These are phyloP conservation scores for Mycotypha africana DNA, from an alignment of 371 early-diverging fungal species.

Conservation along the genomic window DNA sequence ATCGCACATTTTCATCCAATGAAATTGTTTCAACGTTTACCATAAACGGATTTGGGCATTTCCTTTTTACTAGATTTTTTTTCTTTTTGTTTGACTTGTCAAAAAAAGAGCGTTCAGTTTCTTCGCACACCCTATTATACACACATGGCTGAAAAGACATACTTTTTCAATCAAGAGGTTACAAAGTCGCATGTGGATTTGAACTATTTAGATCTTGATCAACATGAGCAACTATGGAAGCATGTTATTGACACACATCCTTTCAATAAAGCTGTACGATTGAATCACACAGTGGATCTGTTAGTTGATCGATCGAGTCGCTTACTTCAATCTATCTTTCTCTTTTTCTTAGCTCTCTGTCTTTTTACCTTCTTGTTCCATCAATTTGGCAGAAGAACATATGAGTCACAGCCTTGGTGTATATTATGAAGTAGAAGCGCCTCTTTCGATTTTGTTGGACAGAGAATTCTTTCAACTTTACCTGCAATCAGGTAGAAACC, in stretches of 20 bases:
- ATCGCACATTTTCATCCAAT: too few relatives aligned
- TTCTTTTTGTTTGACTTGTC: too few relatives aligned
- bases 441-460: slow-evolving; percentile 29
- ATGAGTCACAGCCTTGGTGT: slow-evolving; percentile 10
- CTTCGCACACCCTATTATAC: neutral
- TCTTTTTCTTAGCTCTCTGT: slow-evolving; percentile 9
- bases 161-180: slow-evolving; percentile 8
- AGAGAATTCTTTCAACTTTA: slow-evolving; percentile 19
- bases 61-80: too few relatives aligned
- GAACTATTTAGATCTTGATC: slow-evolving; percentile 21
- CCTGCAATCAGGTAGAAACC: slow-evolving; percentile 23
- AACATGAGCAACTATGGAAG: slow-evolving; percentile 20
- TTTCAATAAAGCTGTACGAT: slow-evolving; percentile 51
- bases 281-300: too few relatives aligned
- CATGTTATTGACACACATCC: slow-evolving; percentile 39
- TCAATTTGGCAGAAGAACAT: slow-evolving; percentile 16
- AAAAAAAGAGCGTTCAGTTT: too few relatives aligned
- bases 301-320: neutral
- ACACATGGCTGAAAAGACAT: slow-evolving; percentile 22
- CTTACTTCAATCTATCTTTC: neutral
- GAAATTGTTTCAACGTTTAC: too few relatives aligned
- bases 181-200: slow-evolving; percentile 16
- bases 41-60: too few relatives aligned
- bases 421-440: slow-evolving; percentile 32
- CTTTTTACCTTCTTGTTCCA: slow-evolving; percentile 24